Evolutionary conservation across 345 rosid genomes (phyloP).

Genomic region (Combretum micranthum): DNA sequence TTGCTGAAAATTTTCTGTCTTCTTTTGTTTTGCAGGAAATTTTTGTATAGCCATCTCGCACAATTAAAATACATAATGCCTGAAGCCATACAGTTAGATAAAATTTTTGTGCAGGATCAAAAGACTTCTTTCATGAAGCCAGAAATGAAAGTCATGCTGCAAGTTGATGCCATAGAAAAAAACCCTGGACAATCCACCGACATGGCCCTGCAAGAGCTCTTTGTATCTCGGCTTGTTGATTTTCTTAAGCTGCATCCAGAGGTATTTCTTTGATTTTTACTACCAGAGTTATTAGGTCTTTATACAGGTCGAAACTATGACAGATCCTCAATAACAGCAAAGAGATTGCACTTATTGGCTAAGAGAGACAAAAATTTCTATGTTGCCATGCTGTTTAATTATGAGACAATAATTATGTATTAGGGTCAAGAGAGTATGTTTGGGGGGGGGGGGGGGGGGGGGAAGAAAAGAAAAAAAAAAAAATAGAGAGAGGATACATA

Average conservation of each 20-base stretch:
- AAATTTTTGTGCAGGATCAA: conserved; percentile 37
- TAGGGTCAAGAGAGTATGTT: no score
- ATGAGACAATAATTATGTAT: no score
- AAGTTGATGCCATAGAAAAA: conserved; percentile 25
- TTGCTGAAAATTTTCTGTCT: neutral
- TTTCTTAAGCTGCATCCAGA: conserved; percentile 25
- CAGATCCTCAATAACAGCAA: no score
- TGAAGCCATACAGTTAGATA: conserved; percentile 34
- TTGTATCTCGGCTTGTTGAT: conserved; percentile 28
- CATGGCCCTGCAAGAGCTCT: conserved; percentile 25
- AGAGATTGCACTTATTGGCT: no score
- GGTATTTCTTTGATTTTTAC: conserved; percentile 21
- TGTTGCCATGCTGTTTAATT: no score
- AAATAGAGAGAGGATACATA: no score
- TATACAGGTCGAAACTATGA: no score
- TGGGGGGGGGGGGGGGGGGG: no score
- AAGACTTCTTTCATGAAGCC: conserved; percentile 37
- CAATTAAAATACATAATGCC: conserved; percentile 42
- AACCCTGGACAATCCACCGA: conserved; percentile 28
- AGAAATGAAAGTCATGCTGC: conserved; percentile 31
- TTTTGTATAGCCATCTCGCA: conserved; percentile 31
- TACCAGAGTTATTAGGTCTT: no score
- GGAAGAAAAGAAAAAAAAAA: no score
- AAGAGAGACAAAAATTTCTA: no score
- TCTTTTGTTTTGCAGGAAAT: conserved; percentile 21